Evolutionary conservation across 2,329 filamentous ascomycete genomes (phyloP), one percentile per base, ranked within the genome.

Genomic region (Fusarium continuum): DNA sequence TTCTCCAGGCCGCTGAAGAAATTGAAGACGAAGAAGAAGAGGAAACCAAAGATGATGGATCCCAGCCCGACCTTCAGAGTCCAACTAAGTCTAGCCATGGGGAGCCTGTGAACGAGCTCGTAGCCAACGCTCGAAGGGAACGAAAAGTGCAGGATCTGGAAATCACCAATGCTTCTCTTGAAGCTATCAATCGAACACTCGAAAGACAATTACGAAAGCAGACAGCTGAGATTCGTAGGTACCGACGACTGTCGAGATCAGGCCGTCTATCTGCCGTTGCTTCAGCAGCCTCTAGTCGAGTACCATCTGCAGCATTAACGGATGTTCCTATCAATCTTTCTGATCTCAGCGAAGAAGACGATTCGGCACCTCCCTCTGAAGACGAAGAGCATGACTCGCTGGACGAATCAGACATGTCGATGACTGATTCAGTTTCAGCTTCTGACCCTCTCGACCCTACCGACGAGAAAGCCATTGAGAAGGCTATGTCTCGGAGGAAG

Each of bases 71-170:
- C 11, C 64, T 80, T 5, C 81, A 83, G 43, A 89, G 87, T 64
- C 85, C 88, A 5, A 82, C 83, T 16, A 91, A 84, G 74, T 82
- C 81, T 41, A 80, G 74, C 25, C 78, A 77, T 68, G 80, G 82
- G 14, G 87, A 89, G 51, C 82, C 87, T 8, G 80, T 90, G 60
- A 91, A 87, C 61, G 93, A 96, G 58, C 82, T 92, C 7, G 92
- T 95, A 10, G 86, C 90, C n/a, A 95, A 92, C 73, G 95, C 95
- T 13, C 87, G 95, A 25, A 86, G 92, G 29, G 95, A 98, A 76
- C 87, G 95, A 60, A 99, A 98, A 79, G 93, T 99, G 1, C 86
- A 98, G 67, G 95, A 99, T 74, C 81, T 99, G 6, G 92, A 99
- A 74, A 99, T 99, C 64, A 97, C 91, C 51, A 99, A 99, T 72